Conservation (phyloP, 805 yeast genomes). For the Naumovozyma dairenensis region DNA sequence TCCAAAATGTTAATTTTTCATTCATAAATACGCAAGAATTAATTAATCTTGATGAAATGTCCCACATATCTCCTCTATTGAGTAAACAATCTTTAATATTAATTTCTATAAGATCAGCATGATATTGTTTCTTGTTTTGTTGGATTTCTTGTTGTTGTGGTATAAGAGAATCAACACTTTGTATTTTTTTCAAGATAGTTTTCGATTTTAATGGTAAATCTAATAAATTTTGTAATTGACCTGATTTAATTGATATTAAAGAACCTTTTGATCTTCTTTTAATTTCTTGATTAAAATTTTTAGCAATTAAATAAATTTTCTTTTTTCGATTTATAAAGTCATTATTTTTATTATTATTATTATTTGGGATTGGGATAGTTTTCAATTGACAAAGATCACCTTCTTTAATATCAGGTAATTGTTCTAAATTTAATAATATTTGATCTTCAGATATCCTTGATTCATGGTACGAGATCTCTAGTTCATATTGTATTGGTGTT, state of each 20-base stretch:
- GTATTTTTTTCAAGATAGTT: constrained; percentile 42
- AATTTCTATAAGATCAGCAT: constrained; percentile 75
- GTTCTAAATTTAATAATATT: constrained; percentile 50
- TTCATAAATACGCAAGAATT: constrained; percentile 57
- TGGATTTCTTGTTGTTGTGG: no score
- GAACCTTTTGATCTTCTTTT: constrained; percentile 25
- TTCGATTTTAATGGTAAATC: constrained; percentile 59
- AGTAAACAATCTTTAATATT: constrained; percentile 70
- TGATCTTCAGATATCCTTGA: constrained; percentile 44
- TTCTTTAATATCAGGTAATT: constrained; percentile 52
- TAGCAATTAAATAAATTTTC: constrained; percentile 37
- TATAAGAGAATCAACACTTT: no score
- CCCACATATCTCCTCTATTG: constrained; percentile 92
- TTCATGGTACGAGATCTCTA: constrained; percentile 71
- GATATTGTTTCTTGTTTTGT: constrained; percentile 39
- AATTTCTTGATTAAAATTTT: constrained; percentile 25
- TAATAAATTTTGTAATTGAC: constrained; percentile 47
- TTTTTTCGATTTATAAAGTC: no score
- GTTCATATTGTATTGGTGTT: no score
- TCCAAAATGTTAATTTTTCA: constrained; percentile 55
- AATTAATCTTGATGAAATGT: constrained; percentile 50
- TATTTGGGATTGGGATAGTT: constrained; percentile 20
- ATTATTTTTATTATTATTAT: constrained; percentile 6
- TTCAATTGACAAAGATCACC: constrained; percentile 71
- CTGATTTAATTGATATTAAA: constrained; percentile 49